Evolutionary conservation across 805 yeast genomes (phyloP), one percentile per base, ranked within the genome.

Genomic region (Metahyphopichia silvanorum): DNA sequence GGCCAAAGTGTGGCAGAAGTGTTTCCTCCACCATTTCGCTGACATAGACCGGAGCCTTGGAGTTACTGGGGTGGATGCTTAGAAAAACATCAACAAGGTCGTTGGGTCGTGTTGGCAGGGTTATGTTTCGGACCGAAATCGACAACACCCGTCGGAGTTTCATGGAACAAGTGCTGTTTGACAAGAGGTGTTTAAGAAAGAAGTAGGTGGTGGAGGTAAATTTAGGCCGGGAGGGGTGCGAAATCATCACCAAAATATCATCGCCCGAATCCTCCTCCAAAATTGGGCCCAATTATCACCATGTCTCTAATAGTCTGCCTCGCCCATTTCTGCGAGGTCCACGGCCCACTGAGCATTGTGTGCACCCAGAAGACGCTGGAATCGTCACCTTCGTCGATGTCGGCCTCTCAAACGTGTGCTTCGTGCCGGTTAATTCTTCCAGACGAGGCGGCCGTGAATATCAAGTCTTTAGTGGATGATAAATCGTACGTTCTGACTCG

Each of bases 301-400:
- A n/a, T n/a, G n/a, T n/a, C n/a, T n/a, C n/a, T n/a, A 48, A 71
- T 72, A 8, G 55, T 77, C 7, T 66, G 83, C 14, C 51, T 83
- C 29, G 81, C 86, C 0, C 91, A 83, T 50, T 83, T 83, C 53
- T 83, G 91, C 53, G 91, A 83, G 55, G 70, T 77, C 15, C 89
- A 83, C 49, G 91, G 91, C 0, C 89, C 91, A 0, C 64, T 79
- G 9, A 71, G 78, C 25, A 63, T 83, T 2, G 55, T 79, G 49
- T 81, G 85, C 41, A 79, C 88, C 0, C 86, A 79, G 43, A 43
- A 52, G 16, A 47, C 55, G 33, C 51, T 1, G 39, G 35, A 2
- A 47, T 16, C 49, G 50, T 25, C 41, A 59, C 25, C 34, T 60
- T 7, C 52, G 71, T 21, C 68, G 67, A 24, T 65, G 14, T 37